Evolutionary conservation across 2,329 filamentous ascomycete genomes (phyloP).

Genomic region (Xylaria sp.): DNA sequence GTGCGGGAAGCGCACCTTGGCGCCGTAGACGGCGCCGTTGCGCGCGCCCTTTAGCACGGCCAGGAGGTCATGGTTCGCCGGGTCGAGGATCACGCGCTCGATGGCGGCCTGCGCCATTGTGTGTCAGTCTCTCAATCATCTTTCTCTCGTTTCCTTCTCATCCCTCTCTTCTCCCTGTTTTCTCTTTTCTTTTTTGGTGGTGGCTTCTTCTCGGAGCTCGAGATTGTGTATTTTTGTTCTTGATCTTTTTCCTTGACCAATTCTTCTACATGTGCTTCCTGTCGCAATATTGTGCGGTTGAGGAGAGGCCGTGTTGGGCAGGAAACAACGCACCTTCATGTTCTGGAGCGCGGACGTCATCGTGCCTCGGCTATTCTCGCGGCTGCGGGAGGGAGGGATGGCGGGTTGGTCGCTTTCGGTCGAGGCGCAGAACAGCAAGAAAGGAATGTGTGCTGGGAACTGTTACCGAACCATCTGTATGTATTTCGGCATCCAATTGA

Average conservation of each 20-base stretch:
- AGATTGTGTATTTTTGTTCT: background rate
- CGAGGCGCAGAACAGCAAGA: constrained; percentile 5
- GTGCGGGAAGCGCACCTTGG: constrained; percentile 98
- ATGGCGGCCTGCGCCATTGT: constrained; percentile 66
- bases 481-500: background rate
- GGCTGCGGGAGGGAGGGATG: constrained; percentile 13
- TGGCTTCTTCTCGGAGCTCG: background rate
- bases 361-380: constrained; percentile 45
- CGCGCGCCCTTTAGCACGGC: constrained; percentile 90
- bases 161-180: background rate
- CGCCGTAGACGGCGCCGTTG: constrained; percentile 96
- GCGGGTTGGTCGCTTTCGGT: constrained; percentile 25
- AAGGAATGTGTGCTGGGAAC: background rate
- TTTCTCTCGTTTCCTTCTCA: background rate
- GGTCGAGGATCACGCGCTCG: constrained; percentile 83
- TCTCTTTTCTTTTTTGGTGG: background rate
- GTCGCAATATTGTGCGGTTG: background rate
- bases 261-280: background rate
- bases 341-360: constrained; percentile 44
- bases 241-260: constrained; percentile 1
- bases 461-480: constrained; percentile 26
- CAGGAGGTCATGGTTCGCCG: constrained; percentile 84
- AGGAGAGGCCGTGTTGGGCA: background rate
- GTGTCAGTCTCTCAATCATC: constrained; percentile 9
- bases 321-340: constrained; percentile 40